Base-by-base conservation (phyloP, 2,329 filamentous ascomycete genomes). In the Trichoderma breve region DNA sequence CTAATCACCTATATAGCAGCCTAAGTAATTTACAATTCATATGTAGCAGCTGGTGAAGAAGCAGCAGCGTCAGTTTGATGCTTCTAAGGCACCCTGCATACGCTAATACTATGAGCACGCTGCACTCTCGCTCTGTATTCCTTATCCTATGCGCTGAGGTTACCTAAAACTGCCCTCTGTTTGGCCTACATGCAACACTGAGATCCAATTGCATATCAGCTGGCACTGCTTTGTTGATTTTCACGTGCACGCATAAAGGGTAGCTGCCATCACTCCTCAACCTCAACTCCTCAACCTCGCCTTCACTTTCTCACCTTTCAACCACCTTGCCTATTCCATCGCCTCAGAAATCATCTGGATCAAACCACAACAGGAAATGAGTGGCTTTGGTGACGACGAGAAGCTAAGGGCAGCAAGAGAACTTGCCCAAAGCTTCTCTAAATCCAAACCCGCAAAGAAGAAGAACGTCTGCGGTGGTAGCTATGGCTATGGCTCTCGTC, bases 331-430 rank as follows among this genome's bases (percentile, higher is more conserved):
- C 32, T 32, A 73, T 60, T 60, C 18, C n/a, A n/a, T 24, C 30
- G 8, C 18, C 30, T 21, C 3, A 15, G 1, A 6, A 4, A n/a
- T 12, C 1, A 6, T 1, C 30, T 24, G 8, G 12, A 6, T n/a
- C 15, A 6, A 12, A 11, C 6, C 11, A 14, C 9, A 1, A 14
- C 21, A 14, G 11, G 32, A 58, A 57, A 77, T 75, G 76, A 71
- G 66, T 24, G 60, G 71, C 1, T 81, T 73, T 34, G 74, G 74
- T 9, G 77, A 81, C 26, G 28, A 73, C 0, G 73, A 74, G 9
- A 80, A 75, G 47, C 64, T 81, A 3, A 73, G 72, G 15, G 80
- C 74, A 11, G 80, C 80, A 15, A 71, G 71, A 18, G 78, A 75
- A 6, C 76, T 81, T 14, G 76, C 75, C 1, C 53, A 62, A 2